Conservation (phyloP, 805 yeast genomes). For the Cyberlindnera saturnus region DNA sequence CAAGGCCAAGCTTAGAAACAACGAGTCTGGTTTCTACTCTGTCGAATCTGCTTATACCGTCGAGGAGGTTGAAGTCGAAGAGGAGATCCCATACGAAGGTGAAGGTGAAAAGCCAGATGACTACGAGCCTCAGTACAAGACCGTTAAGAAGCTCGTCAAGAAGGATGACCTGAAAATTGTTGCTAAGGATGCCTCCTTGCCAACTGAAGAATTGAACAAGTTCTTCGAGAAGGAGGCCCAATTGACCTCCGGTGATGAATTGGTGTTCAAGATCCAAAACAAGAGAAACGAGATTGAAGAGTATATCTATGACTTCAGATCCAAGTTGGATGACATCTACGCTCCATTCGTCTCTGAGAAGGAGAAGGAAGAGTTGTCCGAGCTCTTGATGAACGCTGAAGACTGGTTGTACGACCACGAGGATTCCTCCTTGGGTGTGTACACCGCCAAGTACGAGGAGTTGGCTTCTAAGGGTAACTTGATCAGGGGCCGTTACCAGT, state of each 20-base stretch:
- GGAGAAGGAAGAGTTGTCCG: conserved; percentile 77
- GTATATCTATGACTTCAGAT: conserved; percentile 95
- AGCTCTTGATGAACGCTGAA: conserved; percentile 77
- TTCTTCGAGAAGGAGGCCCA: conserved; percentile 79
- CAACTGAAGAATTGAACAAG: conserved; percentile 47
- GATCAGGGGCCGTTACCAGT: conserved; percentile 90
- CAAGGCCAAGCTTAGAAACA: conserved; percentile 93
- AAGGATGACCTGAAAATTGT: conserved; percentile 68
- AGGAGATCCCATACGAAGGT: conserved; percentile 66
- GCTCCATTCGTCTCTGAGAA: conserved; percentile 82
- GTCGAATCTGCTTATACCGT: conserved; percentile 93
- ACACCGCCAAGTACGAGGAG: conserved; percentile 97
- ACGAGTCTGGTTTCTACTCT: conserved; percentile 92
- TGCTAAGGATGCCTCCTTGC: conserved; percentile 56
- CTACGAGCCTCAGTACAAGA: conserved; percentile 80
- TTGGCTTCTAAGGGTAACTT: conserved; percentile 91
- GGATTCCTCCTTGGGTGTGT: conserved; percentile 93
- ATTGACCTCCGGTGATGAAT: conserved; percentile 85
- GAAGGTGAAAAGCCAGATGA: conserved; percentile 74
- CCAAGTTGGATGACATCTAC: conserved; percentile 90
- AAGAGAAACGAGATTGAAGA: conserved; percentile 97
- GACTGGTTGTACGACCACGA: conserved; percentile 99
- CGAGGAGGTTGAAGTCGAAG: conserved; percentile 85
- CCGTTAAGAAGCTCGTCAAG: conserved; percentile 90
- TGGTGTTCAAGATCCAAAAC: conserved; percentile 98